Conservation (phyloP, 2,329 filamentous ascomycete genomes). For the Aureobasidium melanogenum region DNA sequence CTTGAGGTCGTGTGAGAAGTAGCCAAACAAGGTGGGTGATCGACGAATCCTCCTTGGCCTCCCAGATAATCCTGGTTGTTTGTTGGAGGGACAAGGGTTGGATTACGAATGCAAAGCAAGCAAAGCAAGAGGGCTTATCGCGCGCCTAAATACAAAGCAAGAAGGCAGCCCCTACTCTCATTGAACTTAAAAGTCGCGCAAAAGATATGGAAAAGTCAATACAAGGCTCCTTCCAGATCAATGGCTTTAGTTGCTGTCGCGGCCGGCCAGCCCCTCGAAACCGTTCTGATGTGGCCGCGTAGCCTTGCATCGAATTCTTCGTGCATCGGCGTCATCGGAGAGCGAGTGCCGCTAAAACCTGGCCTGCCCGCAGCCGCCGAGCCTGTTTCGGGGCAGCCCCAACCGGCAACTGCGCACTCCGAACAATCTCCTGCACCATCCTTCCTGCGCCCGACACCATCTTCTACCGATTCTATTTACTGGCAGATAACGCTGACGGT, state of each 20-base stretch:
- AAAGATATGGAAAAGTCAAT: not conserved
- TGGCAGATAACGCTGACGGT: not conserved
- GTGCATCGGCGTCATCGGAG: conserved; percentile 1
- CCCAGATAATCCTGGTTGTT: not conserved
- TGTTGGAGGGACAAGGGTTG: conserved; percentile 5
- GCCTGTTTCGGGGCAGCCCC: not conserved
- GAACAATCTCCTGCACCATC: not conserved
- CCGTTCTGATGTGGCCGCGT: conserved; percentile 7
- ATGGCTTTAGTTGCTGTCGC: not conserved
- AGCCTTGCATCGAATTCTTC: conserved; percentile 6
- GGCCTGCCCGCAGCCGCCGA: not conserved
- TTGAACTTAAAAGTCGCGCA: not conserved
- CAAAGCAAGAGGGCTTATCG: not conserved
- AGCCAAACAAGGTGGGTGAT: not conserved
- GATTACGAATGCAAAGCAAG: not conserved
- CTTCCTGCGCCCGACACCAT: not conserved
- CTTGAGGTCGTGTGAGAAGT: conserved; percentile 7
- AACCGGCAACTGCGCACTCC: not conserved
- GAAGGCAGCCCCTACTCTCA: not conserved
- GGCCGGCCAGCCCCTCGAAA: conserved; percentile 10
- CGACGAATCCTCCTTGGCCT: conserved; percentile 5
- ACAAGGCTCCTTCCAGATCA: not conserved
- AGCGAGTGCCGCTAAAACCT: not conserved
- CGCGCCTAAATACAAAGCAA: not conserved
- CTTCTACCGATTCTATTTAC: not conserved